Evolutionary conservation across 371 early-diverging fungal species (phyloP), one percentile per base, ranked within the genome.

Genomic region (Mortierella sp.): DNA sequence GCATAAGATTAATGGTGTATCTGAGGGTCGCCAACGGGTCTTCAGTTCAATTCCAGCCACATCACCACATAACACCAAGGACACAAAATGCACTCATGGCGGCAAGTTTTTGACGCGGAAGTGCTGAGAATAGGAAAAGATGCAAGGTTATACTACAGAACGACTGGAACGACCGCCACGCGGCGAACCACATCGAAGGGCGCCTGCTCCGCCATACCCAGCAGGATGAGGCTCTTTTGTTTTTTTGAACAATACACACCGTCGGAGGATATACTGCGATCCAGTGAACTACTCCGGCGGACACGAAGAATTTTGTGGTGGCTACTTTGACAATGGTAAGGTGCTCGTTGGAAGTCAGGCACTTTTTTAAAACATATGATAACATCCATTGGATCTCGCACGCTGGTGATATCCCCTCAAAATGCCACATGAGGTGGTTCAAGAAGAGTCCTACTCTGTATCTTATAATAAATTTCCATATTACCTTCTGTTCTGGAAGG

Each of bases 301-400:
- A 74, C 58, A 74, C 74, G 44, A 73, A 34, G 26, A 54, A 74
- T n/a, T n/a, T 72, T 42, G 58, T 74, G 74, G 45, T 31, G 58
- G 74, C 74, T 44, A 58, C 58, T 58, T 74, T 74, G 74, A n/a
- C 74, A 74, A 57, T 74, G 74, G 74, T 74, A 74, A 74, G 60
- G 74, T 60, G 74, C 60, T 60, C 74, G 45, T 47, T 74, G 24
- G 74, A 74, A 74, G 42, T 57, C 74, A 74, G 60, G 74, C 74
- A 74, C 74, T 74, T 60, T 47, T 74, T 47, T n/a, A n/a, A 14
- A 73, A 11, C 57, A 52, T 44, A 73, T 57, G n/a, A 44, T 57
- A 57, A 73, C 74, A 73, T 73, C 74, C 19, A 34, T 73, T 73
- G 74, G 74, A 73, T 73, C 11, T 44, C 57, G 57, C 74, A 57